Conservation (phyloP, 208 protist species). For the Acanthamoeba divionensis region DNA sequence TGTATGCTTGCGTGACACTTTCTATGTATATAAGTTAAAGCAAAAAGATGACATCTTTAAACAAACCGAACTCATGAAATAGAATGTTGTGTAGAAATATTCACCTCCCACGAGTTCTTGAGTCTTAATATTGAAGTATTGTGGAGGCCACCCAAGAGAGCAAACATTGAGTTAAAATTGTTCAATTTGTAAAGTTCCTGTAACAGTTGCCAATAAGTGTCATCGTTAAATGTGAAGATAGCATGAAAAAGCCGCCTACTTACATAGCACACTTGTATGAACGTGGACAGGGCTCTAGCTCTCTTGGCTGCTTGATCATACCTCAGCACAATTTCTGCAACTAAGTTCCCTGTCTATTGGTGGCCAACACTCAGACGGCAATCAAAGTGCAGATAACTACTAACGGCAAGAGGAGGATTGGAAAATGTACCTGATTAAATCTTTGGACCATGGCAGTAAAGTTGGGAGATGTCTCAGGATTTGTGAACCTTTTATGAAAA, state of each 20-base stretch:
- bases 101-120: neutral
- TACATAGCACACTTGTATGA: neutral
- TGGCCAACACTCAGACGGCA: too few species aligned
- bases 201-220: neutral
- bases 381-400: too few species aligned
- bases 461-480: neutral
- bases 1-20: conserved; percentile 1
- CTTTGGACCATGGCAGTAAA: neutral
- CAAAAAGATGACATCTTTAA: too few species aligned
- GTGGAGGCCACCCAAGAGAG: neutral
- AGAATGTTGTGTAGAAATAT: too few species aligned
- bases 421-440: neutral
- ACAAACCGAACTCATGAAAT: too few species aligned
- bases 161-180: neutral
- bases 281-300: neutral
- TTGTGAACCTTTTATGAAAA: neutral
- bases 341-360: neutral
- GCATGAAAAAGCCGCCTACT: neutral
- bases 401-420: neutral
- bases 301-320: neutral
- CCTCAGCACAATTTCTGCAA: neutral
- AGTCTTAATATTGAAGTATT: neutral
- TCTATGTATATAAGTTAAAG: neutral
- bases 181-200: neutral
- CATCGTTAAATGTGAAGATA: neutral